Percentiles rank a stretch among this genome's conserved stretches.
Evolutionary conservation across 805 yeast genomes (phyloP).

Genomic region (Scheffersomyces stipitis): DNA sequence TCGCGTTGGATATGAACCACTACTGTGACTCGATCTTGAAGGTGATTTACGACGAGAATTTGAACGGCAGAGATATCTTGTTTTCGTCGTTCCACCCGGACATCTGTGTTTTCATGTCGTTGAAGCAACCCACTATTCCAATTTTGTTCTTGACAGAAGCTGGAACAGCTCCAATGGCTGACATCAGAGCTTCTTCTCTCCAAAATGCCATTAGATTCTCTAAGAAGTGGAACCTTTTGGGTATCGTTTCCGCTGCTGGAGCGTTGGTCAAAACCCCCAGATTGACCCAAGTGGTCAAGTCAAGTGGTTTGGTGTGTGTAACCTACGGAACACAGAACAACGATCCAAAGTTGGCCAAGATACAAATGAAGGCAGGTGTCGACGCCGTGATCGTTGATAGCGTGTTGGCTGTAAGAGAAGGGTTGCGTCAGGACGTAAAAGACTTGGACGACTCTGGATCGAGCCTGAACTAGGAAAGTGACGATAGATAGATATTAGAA

Average conservation of each 20-base stretch:
- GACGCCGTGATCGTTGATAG: slow-evolving; percentile 98
- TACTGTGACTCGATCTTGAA: slow-evolving; percentile 87
- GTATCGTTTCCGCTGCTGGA: slow-evolving; percentile 85
- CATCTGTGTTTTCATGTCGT: slow-evolving; percentile 75
- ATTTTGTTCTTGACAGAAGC: slow-evolving; percentile 86
- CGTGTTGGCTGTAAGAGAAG: slow-evolving; percentile 89
- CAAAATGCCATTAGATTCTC: slow-evolving; percentile 93
- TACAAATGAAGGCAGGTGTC: slow-evolving; percentile 91
- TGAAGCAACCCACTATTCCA: slow-evolving; percentile 93
- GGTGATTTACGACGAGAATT: slow-evolving; percentile 71
- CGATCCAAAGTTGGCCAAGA: slow-evolving; percentile 75
- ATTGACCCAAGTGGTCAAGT: slow-evolving; percentile 85
- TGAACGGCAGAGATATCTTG: slow-evolving; percentile 78
- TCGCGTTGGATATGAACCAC: slow-evolving; percentile 77
- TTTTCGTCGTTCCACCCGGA: slow-evolving; percentile 96
- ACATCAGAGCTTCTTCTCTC: slow-evolving; percentile 79
- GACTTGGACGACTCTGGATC: slow-evolving; percentile 13
- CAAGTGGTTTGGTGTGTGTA: slow-evolving; percentile 88
- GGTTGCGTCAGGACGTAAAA: slow-evolving; percentile 45
- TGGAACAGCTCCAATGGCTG: slow-evolving; percentile 86
- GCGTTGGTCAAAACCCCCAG: slow-evolving; percentile 90
- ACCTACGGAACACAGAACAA: slow-evolving; percentile 87
- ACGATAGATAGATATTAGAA: no score
- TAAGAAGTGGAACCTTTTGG: slow-evolving; percentile 85
- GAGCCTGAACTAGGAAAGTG: no score